A percentile compares a stretch with the other conserved stretches of the same genome.
These are phyloP conservation scores for Trichoderma sp. DNA, from an alignment of 2,329 filamentous ascomycete species.

Conservation along the genomic window DNA sequence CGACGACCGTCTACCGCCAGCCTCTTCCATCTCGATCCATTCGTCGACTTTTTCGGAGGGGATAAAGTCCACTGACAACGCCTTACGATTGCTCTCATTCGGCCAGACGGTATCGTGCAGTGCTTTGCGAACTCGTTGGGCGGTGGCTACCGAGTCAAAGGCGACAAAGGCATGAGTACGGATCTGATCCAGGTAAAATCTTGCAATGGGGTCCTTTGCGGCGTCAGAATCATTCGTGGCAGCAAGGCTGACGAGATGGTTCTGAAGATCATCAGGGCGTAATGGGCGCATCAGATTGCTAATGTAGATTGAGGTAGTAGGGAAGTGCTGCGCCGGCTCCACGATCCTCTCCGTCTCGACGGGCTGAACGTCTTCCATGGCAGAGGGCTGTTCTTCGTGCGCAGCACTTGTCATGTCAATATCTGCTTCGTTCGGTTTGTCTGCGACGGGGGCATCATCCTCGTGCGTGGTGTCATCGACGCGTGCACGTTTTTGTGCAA, in stretches of 20 bases:
- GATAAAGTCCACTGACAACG: conserved; percentile 86
- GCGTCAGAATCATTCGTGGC: conserved; percentile 49
- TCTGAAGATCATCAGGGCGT: conserved; percentile 64
- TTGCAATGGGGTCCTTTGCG: conserved; percentile 55
- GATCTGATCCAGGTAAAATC: conserved; percentile 81
- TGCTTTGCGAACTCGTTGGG: conserved; percentile 71
- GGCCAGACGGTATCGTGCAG: conserved; percentile 85
- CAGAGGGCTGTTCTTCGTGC: not conserved
- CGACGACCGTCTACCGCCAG: conserved; percentile 43
- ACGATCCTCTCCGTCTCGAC: conserved; percentile 40
- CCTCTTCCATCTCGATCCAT: conserved; percentile 73
- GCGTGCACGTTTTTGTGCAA: conserved; percentile 57
- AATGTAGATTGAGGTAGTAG: conserved; percentile 82
- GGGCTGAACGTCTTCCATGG: not conserved
- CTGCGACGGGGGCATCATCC: conserved; percentile 3
- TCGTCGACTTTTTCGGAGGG: conserved; percentile 70
- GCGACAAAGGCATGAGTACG: conserved; percentile 83
- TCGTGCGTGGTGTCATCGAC: conserved; percentile 33
- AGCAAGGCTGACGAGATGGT: conserved; percentile 70
- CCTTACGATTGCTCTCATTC: conserved; percentile 79
- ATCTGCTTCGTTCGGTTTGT: conserved; percentile 20
- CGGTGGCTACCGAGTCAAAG: conserved; percentile 69
- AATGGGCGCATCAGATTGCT: conserved; percentile 87
- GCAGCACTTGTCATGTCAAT: not conserved
- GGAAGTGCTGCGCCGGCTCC: conserved; percentile 65